Conservation (phyloP, 2,329 filamentous ascomycete genomes). For the Emergomyces africanus region DNA sequence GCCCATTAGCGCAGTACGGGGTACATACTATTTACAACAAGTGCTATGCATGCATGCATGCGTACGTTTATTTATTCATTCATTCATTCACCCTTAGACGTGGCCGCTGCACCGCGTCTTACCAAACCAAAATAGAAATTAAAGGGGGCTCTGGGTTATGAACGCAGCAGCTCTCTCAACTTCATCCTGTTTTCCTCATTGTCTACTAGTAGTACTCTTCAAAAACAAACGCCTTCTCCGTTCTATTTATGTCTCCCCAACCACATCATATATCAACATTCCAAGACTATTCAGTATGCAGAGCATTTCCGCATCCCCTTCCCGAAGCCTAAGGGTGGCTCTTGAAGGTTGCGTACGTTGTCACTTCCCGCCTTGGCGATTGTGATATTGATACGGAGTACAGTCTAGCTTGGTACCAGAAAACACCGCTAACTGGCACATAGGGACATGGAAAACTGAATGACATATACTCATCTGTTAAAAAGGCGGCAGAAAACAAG, state of each 20-base stretch:
- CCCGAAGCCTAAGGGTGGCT: conserved; percentile 51
- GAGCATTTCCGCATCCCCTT: neutral
- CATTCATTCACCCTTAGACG: neutral
- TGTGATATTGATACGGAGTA: neutral
- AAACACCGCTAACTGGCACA: neutral
- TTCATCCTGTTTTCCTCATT: neutral
- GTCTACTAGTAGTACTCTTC: too few relatives aligned
- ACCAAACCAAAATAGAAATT: neutral
- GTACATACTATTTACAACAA: neutral
- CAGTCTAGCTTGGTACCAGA: conserved; percentile 6
- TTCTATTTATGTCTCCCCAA: neutral
- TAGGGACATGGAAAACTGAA: conserved; percentile 86
- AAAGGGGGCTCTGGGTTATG: neutral
- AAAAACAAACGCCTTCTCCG: neutral
- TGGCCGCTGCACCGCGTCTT: neutral
- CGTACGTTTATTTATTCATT: neutral
- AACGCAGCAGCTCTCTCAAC: neutral
- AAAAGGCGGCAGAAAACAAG: conserved; percentile 53
- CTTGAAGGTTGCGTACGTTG: conserved; percentile 70
- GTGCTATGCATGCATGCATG: neutral
- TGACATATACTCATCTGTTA: conserved; percentile 75
- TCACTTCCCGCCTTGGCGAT: neutral
- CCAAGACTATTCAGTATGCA: neutral
- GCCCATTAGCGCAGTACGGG: too few relatives aligned
- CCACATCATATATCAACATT: neutral